phyloP scores from a whole-genome alignment of 768 basidiomycete species.

The Lenzites betulinus region DNA sequence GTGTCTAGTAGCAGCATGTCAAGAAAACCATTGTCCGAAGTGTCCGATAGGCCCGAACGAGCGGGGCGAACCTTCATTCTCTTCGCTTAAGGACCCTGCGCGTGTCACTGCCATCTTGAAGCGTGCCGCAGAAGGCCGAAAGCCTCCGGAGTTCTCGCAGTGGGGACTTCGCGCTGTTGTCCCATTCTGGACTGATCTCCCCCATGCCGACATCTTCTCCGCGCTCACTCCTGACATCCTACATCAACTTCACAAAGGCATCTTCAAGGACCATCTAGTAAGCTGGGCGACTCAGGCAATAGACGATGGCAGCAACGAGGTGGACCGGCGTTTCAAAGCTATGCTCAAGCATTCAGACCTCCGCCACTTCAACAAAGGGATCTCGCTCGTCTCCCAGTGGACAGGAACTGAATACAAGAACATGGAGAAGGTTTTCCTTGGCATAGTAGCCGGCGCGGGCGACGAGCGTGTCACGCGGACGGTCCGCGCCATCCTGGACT shows the following conservation, averaged over 20 bases:
- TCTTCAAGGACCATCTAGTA: constrained; percentile 40
- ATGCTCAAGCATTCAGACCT: constrained; percentile 36
- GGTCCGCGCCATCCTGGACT: constrained; percentile 30
- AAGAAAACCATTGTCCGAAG: constrained; percentile 31
- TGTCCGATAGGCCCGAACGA: constrained; percentile 28
- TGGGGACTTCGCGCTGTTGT: constrained; percentile 20
- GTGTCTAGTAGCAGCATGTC: constrained; percentile 35
- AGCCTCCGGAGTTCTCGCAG: constrained; percentile 5
- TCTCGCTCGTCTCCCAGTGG: constrained; percentile 43
- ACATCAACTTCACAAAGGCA: constrained; percentile 8
- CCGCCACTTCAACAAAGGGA: constrained; percentile 45
- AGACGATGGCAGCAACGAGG: constrained; percentile 28
- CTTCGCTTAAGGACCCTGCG: constrained; percentile 3
- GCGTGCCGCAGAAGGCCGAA: not conserved
- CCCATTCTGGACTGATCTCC: constrained; percentile 40
- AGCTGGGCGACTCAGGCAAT: constrained; percentile 21
- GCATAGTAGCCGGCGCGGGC: constrained; percentile 24
- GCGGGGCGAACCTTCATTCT: constrained; percentile 21
- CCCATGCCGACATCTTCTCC: constrained; percentile 4
- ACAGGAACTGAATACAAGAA: constrained; percentile 44
- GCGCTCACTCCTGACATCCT: constrained; percentile 40
- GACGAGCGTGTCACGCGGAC: constrained; percentile 22
- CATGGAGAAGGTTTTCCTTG: constrained; percentile 32
- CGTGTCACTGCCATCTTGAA: constrained; percentile 2
- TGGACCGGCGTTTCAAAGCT: constrained; percentile 39